Evolutionary conservation across 371 early-diverging fungal species (phyloP).

Genomic region (Saksenaea vasiformis): DNA sequence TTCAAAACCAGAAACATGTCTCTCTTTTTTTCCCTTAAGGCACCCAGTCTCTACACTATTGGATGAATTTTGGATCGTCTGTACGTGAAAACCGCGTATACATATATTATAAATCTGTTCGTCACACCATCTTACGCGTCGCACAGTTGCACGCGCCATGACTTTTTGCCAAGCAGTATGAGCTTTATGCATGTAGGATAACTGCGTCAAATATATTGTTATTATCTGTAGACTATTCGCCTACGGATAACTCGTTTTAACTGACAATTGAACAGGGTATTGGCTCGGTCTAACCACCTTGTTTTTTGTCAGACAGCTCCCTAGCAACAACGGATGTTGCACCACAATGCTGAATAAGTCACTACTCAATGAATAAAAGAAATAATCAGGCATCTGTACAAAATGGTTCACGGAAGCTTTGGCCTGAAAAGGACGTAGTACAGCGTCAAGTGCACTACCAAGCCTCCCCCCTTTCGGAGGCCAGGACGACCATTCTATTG

Average conservation of each 20-base stretch:
- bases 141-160: neutral
- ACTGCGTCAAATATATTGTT: too few species aligned
- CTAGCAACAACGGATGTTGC: neutral
- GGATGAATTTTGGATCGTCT: conserved; percentile 1
- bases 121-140: neutral
- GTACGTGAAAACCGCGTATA: neutral
- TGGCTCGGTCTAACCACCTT: too few species aligned
- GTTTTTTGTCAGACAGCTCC: too few species aligned
- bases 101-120: neutral
- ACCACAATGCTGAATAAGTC: neutral
- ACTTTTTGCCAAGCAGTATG: neutral
- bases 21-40: neutral
- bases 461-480: neutral
- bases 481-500: neutral
- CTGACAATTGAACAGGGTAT: too few species aligned
- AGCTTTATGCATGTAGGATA: too few species aligned
- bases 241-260: too few species aligned
- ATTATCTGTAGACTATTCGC: too few species aligned
- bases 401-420: neutral
- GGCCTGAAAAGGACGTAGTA: neutral
- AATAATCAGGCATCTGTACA: neutral
- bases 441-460: neutral
- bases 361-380: neutral
- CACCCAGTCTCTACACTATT: neutral
- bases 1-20: conserved; percentile 5